phyloP scores from a whole-genome alignment of 306 rosid genomes.

The Dicorynia guianensis region DNA sequence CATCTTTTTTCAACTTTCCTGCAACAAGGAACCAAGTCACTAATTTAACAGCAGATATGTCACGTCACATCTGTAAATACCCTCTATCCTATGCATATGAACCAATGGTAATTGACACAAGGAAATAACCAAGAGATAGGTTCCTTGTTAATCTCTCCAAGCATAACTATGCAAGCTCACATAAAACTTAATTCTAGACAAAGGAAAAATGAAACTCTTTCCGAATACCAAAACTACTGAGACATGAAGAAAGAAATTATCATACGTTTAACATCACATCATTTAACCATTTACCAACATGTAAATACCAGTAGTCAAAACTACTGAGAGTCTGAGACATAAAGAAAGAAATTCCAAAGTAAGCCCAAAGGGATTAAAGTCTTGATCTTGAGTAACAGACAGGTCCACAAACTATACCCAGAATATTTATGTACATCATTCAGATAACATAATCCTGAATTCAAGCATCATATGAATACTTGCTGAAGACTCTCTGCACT shows the following conservation, averaged over 20 bases:
- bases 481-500: background rate
- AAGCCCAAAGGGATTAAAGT: constrained; percentile 17
- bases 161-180: constrained; percentile 16
- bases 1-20: constrained; percentile 70
- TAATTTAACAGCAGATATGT: constrained; percentile 18
- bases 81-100: background rate
- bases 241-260: too few relatives aligned
- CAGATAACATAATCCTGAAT: background rate
- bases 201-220: background rate
- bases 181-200: background rate
- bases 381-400: constrained; percentile 5
- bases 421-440: constrained; percentile 19
- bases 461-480: constrained; percentile 15
- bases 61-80: background rate
- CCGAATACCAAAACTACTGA: background rate
- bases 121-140: background rate
- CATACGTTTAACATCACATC: background rate
- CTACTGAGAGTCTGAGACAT: background rate
- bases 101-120: background rate
- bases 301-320: background rate
- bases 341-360: background rate
- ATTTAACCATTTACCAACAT: constrained; percentile 5
- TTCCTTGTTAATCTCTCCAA: constrained; percentile 14
- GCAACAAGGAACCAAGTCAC: constrained; percentile 35
- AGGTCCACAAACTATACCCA: background rate